Evolutionary conservation across 163 green algal genomes (phyloP).

Genomic region (Picocystis sp.): DNA sequence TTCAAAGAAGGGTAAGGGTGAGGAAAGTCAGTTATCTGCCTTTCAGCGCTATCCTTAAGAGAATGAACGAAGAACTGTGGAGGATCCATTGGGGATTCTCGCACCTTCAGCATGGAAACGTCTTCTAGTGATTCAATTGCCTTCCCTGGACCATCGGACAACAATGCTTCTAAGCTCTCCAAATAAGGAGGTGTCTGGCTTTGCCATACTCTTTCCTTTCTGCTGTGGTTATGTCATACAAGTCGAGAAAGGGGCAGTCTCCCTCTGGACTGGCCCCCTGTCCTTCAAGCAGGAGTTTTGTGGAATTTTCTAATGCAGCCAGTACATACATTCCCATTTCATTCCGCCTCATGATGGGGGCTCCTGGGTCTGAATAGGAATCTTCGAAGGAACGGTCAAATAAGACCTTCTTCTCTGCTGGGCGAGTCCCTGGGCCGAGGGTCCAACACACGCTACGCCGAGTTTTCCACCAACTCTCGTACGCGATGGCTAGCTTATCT

Average conservation of each 20-base stretch:
- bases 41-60: slow-evolving; percentile 17
- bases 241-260: slow-evolving; percentile 82
- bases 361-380: slow-evolving; percentile 71
- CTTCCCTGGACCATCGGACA: no score
- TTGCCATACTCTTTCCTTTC: slow-evolving; percentile 60
- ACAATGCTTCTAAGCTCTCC: slow-evolving; percentile 27
- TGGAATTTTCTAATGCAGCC: slow-evolving; percentile 24
- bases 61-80: slow-evolving; percentile 63
- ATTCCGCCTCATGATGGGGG: slow-evolving; percentile 45
- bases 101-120: slow-evolving; percentile 41
- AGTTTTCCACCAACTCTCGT: slow-evolving; percentile 71
- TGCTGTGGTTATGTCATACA: slow-evolving; percentile 56
- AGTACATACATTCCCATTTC: slow-evolving; percentile 61
- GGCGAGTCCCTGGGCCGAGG: slow-evolving; percentile 31
- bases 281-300: slow-evolving; percentile 37
- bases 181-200: slow-evolving; percentile 44
- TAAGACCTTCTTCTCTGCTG: slow-evolving; percentile 33
- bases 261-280: slow-evolving; percentile 61
- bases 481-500: slow-evolving; percentile 67
- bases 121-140: slow-evolving; percentile 19
- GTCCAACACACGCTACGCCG: slow-evolving; percentile 34
- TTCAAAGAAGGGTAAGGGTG: slow-evolving; percentile 75
- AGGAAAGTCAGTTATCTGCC: slow-evolving; percentile 68
- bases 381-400: slow-evolving; percentile 57
- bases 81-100: slow-evolving; percentile 56